These are phyloP conservation scores for Ustilago shanxiensis DNA, from an alignment of 1,284 basidiomycete genomes.

Conservation along the genomic window DNA sequence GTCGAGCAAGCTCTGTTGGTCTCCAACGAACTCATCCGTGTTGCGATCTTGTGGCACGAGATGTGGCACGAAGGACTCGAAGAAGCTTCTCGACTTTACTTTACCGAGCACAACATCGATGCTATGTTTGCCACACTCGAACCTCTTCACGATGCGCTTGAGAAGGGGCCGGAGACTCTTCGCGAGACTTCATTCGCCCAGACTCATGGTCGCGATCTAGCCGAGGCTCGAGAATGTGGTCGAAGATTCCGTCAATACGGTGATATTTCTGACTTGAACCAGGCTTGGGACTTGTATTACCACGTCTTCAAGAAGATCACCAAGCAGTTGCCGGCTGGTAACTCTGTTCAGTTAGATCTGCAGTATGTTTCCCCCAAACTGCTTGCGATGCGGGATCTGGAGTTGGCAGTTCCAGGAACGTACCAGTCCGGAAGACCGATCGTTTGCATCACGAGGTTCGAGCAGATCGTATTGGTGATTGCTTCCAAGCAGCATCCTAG, in stretches of 20 bases:
- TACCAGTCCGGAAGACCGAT: conserved; percentile 91
- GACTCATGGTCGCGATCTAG: conserved; percentile 91
- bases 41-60: conserved; percentile 99
- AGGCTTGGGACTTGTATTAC: conserved; percentile 99
- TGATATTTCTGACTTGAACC: conserved; percentile 88
- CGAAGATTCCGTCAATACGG: conserved; percentile 87
- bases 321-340: conserved; percentile 90
- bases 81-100: conserved; percentile 96
- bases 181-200: conserved; percentile 96
- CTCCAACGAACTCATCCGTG: conserved; percentile 93
- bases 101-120: conserved; percentile 98
- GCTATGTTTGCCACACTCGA: conserved; percentile 97
- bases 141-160: conserved; percentile 92
- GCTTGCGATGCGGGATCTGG: conserved; percentile 87
- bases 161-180: conserved; percentile 94
- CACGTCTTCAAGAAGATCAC: conserved; percentile 95
- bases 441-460: conserved; percentile 82
- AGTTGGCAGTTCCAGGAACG: conserved; percentile 95
- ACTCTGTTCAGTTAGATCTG: conserved; percentile 82
- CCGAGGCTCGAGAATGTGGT: conserved; percentile 93
- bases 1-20: conserved; percentile 94
- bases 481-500: conserved; percentile 98
- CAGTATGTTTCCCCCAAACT: conserved; percentile 97
- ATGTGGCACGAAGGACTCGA: conserved; percentile 99
- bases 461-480: conserved; percentile 77